A percentile compares a stretch with the other conserved stretches of the same genome.
Evolutionary conservation across 768 basidiomycete genomes (phyloP).

Genomic region (Naematelia aurantialba): DNA sequence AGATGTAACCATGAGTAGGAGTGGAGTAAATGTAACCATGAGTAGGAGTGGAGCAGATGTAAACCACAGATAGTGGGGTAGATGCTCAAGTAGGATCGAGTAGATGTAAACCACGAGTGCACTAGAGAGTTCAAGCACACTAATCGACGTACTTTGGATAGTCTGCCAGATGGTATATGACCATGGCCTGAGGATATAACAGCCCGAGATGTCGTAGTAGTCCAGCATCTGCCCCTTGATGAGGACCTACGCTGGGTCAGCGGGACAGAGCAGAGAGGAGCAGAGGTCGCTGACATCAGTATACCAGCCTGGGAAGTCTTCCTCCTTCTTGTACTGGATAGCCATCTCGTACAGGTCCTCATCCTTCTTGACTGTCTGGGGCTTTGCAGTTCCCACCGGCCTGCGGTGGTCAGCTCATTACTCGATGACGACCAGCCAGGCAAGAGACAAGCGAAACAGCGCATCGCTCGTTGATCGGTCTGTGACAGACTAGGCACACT

Average conservation of each 20-base stretch:
- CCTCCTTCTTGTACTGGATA: slow-evolving; percentile 91
- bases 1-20: neutral
- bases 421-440: no score
- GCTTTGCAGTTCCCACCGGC: slow-evolving; percentile 2
- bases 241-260: slow-evolving; percentile 62
- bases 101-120: neutral
- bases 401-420: slow-evolving; percentile 33
- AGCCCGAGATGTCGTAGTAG: slow-evolving; percentile 97
- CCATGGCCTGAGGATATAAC: slow-evolving; percentile 98
- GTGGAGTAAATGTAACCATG: neutral
- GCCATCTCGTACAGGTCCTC: slow-evolving; percentile 88
- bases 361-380: slow-evolving; percentile 55
- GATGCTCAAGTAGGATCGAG: neutral
- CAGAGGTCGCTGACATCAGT: slow-evolving; percentile 62
- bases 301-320: slow-evolving; percentile 91
- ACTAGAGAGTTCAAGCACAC: neutral
- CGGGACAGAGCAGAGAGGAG: neutral
- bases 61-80: no score
- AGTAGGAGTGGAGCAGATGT: neutral
- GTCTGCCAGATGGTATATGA: slow-evolving; percentile 95
- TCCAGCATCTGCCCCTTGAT: slow-evolving; percentile 98
- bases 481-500: no score
- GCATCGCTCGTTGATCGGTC: no score
- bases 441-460: no score
- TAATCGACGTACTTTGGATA: slow-evolving; percentile 67